phyloP scores from a whole-genome alignment of 352 stramenopile species.

The Blastocystis sp. region DNA sequence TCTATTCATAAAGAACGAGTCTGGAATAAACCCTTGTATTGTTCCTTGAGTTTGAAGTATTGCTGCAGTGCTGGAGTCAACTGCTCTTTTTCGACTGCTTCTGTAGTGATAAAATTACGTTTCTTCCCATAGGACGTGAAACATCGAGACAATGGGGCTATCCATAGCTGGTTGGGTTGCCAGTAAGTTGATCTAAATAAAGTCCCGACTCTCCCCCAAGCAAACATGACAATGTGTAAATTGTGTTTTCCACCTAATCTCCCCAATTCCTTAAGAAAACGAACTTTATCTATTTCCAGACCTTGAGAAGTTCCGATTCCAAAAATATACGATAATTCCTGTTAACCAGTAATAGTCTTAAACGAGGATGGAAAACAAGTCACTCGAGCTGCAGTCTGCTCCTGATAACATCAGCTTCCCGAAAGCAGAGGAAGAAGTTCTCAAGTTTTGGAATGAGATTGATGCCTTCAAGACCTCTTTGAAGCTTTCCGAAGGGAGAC shows the following conservation, averaged over 20 bases:
- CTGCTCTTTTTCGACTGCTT: conserved; percentile 13
- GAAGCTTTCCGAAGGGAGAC: conserved; percentile 80
- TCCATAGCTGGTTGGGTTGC: not conserved
- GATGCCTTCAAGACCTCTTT: conserved; percentile 78
- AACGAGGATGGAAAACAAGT: conserved; percentile 29
- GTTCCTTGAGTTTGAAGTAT: conserved; percentile 38
- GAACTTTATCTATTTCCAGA: too few species aligned
- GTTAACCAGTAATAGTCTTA: not conserved
- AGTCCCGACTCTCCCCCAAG: not conserved
- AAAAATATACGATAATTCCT: too few species aligned
- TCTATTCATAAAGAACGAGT: not conserved
- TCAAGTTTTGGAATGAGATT: conserved; percentile 71
- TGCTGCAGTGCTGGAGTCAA: conserved; percentile 34
- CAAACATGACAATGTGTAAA: not conserved
- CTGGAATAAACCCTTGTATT: conserved; percentile 13
- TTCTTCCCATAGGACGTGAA: not conserved
- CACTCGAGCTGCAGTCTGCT: conserved; percentile 55
- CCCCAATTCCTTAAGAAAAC: too few species aligned
- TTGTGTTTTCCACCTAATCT: too few species aligned
- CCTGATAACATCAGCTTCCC: conserved; percentile 71
- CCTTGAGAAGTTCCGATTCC: too few species aligned
- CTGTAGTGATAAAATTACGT: conserved; percentile 27
- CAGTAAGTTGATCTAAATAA: not conserved
- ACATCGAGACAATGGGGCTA: not conserved
- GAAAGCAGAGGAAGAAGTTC: conserved; percentile 72